Evolutionary conservation across 2,329 filamentous ascomycete species (phyloP), one percentile per base, ranked within the genome.

Genomic region (Alternaria triticimaculans): DNA sequence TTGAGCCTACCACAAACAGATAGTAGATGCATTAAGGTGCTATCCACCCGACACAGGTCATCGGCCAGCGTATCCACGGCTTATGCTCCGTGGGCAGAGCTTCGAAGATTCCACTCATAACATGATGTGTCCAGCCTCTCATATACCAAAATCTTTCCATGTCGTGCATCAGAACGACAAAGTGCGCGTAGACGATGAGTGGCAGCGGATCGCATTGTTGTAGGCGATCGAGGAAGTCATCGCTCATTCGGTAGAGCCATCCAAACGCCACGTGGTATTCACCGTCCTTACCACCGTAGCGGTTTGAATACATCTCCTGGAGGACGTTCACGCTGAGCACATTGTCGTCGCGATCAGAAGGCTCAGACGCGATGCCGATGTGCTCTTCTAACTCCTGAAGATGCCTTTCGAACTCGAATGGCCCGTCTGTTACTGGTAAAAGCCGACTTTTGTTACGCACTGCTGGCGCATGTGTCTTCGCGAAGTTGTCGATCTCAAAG

Each of bases 91-190:
- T 60, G 0, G 60, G 65, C 26, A 72, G 46, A 9, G 66, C 51
- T 5, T 67, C 65, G 54, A 62, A 75, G 18, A 76, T 76, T 2
- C 73, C 73, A 25, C 59, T 60, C 64, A 77, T 67, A 9, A 74
- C 66, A 60, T 77, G 75, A 18, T 66, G 54, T 7, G 75, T 76
- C 74, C 73, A 77, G 7, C 72, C 75, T 37, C 71, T 69, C 69
- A 75, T 72, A 44, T 75, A 77, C 75, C 75, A 77, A 44, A 77
- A 75, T 2, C 64, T 56, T 28, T 77, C 73, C 66, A 77, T 60
- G 23, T 71, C 72, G 6, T 65, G 62, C 54, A 77, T 67, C 20
- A 77, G 54, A 9, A 77, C 69, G 4, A 65, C 62, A 48, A 76
- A 77, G 57, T 76, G 66, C 21, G 74, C 75, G 30, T 73, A 76